Conservation (phyloP, 1,284 basidiomycete genomes). For the Cerioporus squamosus region DNA sequence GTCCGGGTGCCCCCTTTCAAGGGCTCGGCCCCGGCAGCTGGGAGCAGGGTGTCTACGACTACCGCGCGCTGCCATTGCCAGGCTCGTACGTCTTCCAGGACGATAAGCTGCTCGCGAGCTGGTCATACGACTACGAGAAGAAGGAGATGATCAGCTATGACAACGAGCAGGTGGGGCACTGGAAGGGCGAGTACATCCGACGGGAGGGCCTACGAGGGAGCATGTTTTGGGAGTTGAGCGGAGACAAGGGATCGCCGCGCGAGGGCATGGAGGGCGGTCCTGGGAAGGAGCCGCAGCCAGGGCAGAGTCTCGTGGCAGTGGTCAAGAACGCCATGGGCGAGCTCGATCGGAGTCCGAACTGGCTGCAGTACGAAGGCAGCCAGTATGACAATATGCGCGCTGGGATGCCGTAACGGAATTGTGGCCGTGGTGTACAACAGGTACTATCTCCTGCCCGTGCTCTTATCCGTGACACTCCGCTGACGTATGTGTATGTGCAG, state of each 20-base stretch:
- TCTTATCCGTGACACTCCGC: background rate
- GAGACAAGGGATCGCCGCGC: constrained; percentile 70
- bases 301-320: constrained; percentile 61
- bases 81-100: constrained; percentile 66
- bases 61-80: constrained; percentile 76
- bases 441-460: constrained; percentile 2
- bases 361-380: constrained; percentile 73
- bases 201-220: constrained; percentile 74
- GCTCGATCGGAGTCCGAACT: constrained; percentile 68
- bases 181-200: constrained; percentile 80
- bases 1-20: constrained; percentile 79
- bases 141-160: constrained; percentile 85
- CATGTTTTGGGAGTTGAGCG: constrained; percentile 89
- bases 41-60: constrained; percentile 85
- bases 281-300: constrained; percentile 40
- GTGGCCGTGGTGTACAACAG: constrained; percentile 11
- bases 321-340: constrained; percentile 79
- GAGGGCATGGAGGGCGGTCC: constrained; percentile 66
- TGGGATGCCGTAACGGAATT: constrained; percentile 51
- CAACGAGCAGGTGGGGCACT: constrained; percentile 63
- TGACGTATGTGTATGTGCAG: constrained; percentile 10
- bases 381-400: constrained; percentile 77
- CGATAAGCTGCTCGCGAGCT: constrained; percentile 65
- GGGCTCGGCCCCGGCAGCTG: constrained; percentile 78
- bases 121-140: constrained; percentile 71